Evolutionary conservation across 176 grass and related monocot species (phyloP).

Genomic region (Raddia guianensis): DNA sequence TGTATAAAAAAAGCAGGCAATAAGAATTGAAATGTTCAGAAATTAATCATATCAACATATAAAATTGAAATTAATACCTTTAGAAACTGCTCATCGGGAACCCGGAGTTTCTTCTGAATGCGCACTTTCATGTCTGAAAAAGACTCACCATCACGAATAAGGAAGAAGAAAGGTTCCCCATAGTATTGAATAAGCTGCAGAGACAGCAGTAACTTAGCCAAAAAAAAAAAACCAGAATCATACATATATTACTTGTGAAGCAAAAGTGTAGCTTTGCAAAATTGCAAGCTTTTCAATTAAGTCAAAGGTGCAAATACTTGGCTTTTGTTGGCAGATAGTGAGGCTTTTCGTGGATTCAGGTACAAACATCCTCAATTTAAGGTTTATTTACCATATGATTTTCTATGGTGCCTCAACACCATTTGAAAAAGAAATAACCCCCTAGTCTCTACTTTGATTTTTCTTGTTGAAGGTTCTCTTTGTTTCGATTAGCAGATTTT

Average conservation of each 20-base stretch:
- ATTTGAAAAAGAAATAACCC: background rate
- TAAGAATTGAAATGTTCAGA: constrained; percentile 1
- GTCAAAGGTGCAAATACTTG: background rate
- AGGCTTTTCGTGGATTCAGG: background rate
- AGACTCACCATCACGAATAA: constrained; percentile 65
- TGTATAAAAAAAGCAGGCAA: constrained; percentile 13
- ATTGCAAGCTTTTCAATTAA: background rate
- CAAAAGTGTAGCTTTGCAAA: background rate
- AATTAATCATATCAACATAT: constrained; percentile 1
- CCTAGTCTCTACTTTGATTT: background rate
- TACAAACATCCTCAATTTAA: background rate
- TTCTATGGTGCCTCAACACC: background rate
- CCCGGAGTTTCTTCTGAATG: constrained; percentile 77
- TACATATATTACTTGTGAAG: background rate
- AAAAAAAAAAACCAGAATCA: background rate
- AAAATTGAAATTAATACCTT: constrained; percentile 45
- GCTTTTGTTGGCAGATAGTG: background rate
- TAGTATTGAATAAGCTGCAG: constrained; percentile 59
- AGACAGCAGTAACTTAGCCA: constrained; percentile 14
- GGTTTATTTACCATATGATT: background rate
- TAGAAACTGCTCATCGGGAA: constrained; percentile 65
- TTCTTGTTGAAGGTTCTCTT: background rate
- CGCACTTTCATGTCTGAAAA: constrained; percentile 62
- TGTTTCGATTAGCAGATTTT: background rate
- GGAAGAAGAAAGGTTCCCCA: constrained; percentile 68